Conservation (phyloP, 2,329 filamentous ascomycete species). For the Talaromyces piceae region DNA sequence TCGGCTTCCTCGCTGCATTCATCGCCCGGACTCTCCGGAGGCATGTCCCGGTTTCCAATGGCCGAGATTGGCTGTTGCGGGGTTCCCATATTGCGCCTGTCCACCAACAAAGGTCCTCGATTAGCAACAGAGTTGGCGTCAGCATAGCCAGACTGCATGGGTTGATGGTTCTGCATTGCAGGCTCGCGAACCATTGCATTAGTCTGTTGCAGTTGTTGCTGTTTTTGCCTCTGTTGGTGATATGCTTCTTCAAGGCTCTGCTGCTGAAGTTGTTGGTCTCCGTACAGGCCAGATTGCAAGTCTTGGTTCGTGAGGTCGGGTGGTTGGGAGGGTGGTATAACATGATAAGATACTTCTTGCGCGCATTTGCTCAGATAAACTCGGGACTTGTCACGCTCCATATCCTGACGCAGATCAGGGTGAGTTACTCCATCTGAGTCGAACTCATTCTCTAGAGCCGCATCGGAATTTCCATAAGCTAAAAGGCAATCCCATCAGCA, state of each 20-base stretch:
- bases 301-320: constrained; percentile 43
- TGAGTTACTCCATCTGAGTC: constrained; percentile 35
- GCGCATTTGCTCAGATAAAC: constrained; percentile 59
- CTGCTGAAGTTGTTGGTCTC: constrained; percentile 45
- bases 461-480: constrained; percentile 43
- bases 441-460: constrained; percentile 44
- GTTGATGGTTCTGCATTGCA: constrained; percentile 53
- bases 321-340: constrained; percentile 57
- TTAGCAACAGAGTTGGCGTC: constrained; percentile 31
- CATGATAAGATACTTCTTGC: constrained; percentile 60
- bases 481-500: constrained; percentile 16
- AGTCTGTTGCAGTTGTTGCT: constrained; percentile 33
- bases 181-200: constrained; percentile 45
- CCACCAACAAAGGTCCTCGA: constrained; percentile 35
- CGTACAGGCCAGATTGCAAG: constrained; percentile 38
- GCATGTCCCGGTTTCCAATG: not conserved
- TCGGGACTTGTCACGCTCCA: constrained; percentile 55
- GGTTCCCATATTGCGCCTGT: constrained; percentile 2
- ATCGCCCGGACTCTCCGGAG: not conserved
- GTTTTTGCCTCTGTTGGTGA: constrained; percentile 49
- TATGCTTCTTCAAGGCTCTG: constrained; percentile 54
- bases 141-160: constrained; percentile 44
- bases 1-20: constrained; percentile 1
- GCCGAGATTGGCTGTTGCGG: not conserved
- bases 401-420: constrained; percentile 49